Conservation (phyloP, 2,329 filamentous ascomycete genomes). For the Aspergillus floridensis region DNA sequence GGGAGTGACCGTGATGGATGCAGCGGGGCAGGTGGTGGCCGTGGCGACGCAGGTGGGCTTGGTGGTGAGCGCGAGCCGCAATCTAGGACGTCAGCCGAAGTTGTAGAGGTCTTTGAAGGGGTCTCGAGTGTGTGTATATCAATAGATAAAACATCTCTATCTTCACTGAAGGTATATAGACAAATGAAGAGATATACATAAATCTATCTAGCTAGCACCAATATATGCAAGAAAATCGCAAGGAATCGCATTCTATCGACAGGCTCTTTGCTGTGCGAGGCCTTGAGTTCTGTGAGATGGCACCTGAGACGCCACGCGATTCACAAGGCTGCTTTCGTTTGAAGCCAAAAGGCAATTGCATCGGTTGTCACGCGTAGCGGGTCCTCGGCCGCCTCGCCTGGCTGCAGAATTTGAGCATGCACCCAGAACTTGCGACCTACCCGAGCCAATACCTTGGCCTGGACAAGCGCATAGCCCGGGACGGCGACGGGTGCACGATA, state of each 20-base stretch:
- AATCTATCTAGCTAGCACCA: not conserved
- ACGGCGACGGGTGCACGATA: slow-evolving; percentile 38
- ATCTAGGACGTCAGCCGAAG: slow-evolving; percentile 50
- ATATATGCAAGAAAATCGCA: not conserved
- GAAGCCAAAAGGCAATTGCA: slow-evolving; percentile 44
- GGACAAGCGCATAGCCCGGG: slow-evolving; percentile 38
- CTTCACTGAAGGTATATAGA: not conserved
- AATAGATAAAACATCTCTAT: not conserved
- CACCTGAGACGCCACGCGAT: not conserved
- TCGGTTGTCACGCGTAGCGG: slow-evolving; percentile 37
- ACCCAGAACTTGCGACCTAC: slow-evolving; percentile 44
- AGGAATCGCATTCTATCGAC: not conserved
- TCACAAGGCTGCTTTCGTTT: slow-evolving; percentile 20
- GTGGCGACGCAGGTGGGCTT: slow-evolving; percentile 67
- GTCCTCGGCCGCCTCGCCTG: slow-evolving; percentile 31
- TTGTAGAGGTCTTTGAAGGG: slow-evolving; percentile 14
- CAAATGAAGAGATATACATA: not conserved
- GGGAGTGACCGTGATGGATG: slow-evolving; percentile 67
- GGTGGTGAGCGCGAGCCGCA: slow-evolving; percentile 62
- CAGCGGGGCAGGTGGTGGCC: slow-evolving; percentile 62
- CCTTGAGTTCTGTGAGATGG: not conserved
- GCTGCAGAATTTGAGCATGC: slow-evolving; percentile 39
- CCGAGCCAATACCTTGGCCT: slow-evolving; percentile 36
- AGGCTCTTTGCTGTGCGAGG: not conserved
- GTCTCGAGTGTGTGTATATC: slow-evolving; percentile 6